These are phyloP conservation scores for Cyclotella sp. DNA, from an alignment of 108 stramenopile species.

Conservation along the genomic window DNA sequence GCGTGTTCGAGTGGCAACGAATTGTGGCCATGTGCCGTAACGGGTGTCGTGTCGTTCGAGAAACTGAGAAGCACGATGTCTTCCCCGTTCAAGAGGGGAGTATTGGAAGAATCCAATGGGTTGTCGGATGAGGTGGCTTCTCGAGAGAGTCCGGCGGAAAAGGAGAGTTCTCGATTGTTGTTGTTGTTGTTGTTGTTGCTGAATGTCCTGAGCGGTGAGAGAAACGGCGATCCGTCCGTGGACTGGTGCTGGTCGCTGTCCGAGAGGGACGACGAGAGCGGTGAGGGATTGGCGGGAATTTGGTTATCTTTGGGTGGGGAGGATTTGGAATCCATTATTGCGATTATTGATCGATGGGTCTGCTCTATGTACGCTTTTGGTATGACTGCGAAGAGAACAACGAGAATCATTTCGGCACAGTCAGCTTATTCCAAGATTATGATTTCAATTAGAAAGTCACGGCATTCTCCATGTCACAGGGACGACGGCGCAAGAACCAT, in stretches of 20 bases:
- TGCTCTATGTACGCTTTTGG: no score
- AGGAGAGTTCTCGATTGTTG: no score
- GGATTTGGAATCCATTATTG: background rate
- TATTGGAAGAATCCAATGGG: constrained; percentile 4
- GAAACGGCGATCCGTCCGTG: no score
- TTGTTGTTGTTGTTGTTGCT: no score
- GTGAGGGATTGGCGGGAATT: background rate
- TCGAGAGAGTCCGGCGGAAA: background rate
- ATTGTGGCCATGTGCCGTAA: background rate
- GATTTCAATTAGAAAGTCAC: no score
- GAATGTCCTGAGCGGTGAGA: no score
- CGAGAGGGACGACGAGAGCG: constrained; percentile 1
- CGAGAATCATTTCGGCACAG: no score
- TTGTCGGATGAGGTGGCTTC: background rate
- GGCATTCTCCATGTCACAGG: no score
- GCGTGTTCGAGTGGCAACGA: background rate
- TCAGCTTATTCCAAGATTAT: no score
- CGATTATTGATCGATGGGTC: no score
- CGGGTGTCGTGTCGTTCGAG: constrained; percentile 43
- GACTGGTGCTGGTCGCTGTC: background rate
- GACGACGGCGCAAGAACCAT: no score
- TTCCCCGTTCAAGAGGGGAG: constrained; percentile 42
- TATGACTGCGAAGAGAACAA: no score
- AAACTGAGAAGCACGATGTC: constrained; percentile 33
- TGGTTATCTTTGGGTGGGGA: background rate